Evolutionary conservation across 768 basidiomycete species (phyloP).

Genomic region (Agaricus subrufescens): DNA sequence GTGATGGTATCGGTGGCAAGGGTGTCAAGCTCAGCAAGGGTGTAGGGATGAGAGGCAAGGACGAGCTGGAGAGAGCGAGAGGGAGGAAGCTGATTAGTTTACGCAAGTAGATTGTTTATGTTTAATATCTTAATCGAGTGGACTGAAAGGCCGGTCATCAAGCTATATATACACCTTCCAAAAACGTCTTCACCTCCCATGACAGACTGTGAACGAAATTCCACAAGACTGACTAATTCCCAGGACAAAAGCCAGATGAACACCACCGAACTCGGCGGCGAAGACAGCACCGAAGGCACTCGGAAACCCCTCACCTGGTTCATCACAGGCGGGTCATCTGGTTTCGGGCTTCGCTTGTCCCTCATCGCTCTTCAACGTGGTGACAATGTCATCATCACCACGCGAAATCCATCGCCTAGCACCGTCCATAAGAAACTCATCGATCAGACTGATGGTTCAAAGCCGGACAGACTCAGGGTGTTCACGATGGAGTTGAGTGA

Average conservation of each 20-base stretch:
- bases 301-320: conserved; percentile 12
- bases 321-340: conserved; percentile 43
- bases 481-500: conserved; percentile 49
- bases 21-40: conserved; percentile 74
- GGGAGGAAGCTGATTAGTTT: conserved; percentile 74
- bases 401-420: conserved; percentile 33
- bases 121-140: background rate
- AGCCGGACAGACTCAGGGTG: conserved; percentile 32
- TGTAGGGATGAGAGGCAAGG: conserved; percentile 59
- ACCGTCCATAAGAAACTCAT: conserved; percentile 27
- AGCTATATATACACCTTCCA: too few relatives aligned
- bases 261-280: too few relatives aligned
- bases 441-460: conserved; percentile 14
- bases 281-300: too few relatives aligned
- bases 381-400: conserved; percentile 61
- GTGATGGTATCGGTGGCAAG: conserved; percentile 73
- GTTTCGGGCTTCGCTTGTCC: conserved; percentile 53
- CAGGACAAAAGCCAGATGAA: too few relatives aligned
- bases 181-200: too few relatives aligned
- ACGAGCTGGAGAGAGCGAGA: conserved; percentile 75
- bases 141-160: too few relatives aligned
- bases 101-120: conserved; percentile 35
- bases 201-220: too few relatives aligned
- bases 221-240: too few relatives aligned
- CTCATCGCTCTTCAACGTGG: conserved; percentile 43